Conservation (phyloP, 352 stramenopile genomes). For the Phytophthora idaei region DNA sequence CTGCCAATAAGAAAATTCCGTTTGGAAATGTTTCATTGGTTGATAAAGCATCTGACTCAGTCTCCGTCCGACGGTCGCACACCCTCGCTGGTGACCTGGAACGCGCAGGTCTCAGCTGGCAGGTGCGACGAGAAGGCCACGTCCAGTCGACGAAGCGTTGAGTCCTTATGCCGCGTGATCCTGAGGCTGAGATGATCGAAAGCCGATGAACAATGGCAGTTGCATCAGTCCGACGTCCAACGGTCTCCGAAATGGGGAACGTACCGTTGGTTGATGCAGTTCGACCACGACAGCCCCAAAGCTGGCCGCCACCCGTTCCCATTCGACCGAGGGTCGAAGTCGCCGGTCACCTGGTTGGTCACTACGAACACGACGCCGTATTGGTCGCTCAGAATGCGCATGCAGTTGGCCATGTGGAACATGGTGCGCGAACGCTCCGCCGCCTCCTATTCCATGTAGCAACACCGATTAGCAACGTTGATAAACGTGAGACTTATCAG, state of each 20-base stretch:
- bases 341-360: slow-evolving; percentile 84
- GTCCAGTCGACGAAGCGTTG: slow-evolving; percentile 40
- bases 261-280: slow-evolving; percentile 86
- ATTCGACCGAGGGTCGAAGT: slow-evolving; percentile 43
- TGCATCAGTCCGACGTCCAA: slow-evolving; percentile 15
- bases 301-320: slow-evolving; percentile 56
- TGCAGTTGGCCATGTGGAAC: slow-evolving; percentile 87
- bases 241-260: slow-evolving; percentile 7
- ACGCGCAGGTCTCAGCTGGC: slow-evolving; percentile 38
- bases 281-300: slow-evolving; percentile 80
- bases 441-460: slow-evolving; percentile 45
- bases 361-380: slow-evolving; percentile 78
- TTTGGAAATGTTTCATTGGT: slow-evolving; percentile 7
- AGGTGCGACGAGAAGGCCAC: slow-evolving; percentile 69
- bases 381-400: slow-evolving; percentile 81
- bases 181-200: slow-evolving; percentile 45
- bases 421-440: slow-evolving; percentile 73
- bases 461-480: not conserved
- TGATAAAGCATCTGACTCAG: slow-evolving; percentile 24
- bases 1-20: slow-evolving; percentile 12
- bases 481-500: not conserved
- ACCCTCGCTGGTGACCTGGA: slow-evolving; percentile 65
- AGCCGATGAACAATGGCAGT: not conserved
- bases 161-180: slow-evolving; percentile 45
- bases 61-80: slow-evolving; percentile 36